phyloP scores from a whole-genome alignment of 371 early-diverging fungal genomes.

The Dipsacomyces acuminosporus region DNA sequence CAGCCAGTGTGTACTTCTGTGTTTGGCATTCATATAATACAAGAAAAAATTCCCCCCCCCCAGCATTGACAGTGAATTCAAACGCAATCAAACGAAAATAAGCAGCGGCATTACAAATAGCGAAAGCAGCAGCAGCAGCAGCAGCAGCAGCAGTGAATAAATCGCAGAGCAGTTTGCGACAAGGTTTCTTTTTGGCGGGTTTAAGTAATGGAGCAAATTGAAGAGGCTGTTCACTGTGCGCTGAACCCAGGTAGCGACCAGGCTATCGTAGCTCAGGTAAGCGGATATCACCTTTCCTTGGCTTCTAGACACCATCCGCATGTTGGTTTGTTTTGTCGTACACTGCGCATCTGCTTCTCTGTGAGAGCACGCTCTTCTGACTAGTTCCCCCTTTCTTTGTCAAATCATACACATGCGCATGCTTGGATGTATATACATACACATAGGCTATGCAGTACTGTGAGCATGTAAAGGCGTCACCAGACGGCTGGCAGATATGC shows the following conservation, averaged over 20 bases:
- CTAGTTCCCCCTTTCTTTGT: constrained; percentile 1
- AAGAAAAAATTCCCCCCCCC: no score
- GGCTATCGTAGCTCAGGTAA: constrained; percentile 69
- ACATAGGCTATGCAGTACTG: constrained; percentile 80
- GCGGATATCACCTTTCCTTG: constrained; percentile 1
- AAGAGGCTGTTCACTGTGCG: constrained; percentile 78
- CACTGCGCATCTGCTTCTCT: constrained; percentile 6
- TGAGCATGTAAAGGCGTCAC: constrained; percentile 70
- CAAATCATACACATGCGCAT: no score
- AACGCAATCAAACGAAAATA: no score
- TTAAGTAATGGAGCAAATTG: constrained; percentile 67
- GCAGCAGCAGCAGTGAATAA: background rate
- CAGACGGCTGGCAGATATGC: constrained; percentile 84
- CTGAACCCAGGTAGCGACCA: constrained; percentile 67
- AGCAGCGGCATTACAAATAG: no score
- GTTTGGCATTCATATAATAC: no score
- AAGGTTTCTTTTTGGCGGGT: no score
- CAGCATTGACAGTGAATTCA: no score
- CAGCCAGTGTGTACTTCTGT: no score
- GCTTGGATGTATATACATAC: background rate
- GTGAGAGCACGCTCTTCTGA: constrained; percentile 3
- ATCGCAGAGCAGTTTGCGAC: no score
- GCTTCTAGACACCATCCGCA: no score
- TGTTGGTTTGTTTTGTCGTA: constrained; percentile 1
- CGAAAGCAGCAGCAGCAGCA: background rate